Base-by-base conservation (phyloP, 352 stramenopile species). In the Phytophthora citricola region DNA sequence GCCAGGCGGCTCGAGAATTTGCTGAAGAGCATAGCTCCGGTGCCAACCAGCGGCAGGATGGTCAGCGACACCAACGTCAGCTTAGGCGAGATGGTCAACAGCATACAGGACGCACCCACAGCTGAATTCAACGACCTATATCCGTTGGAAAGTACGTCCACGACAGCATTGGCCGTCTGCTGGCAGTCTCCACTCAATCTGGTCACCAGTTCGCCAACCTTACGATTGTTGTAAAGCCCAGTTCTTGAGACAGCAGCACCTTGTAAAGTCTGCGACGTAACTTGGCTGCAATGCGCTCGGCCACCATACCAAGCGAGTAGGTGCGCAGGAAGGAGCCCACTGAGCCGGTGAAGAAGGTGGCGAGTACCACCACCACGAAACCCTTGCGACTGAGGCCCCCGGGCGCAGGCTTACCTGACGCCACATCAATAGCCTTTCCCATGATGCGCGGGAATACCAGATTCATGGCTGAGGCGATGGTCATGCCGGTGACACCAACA, bases 91-190 rank as follows among this genome's bases (percentile, higher is more conserved):
- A 97, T 93, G 9, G 79, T 85, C 10, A 97, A 63, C 52, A 97
- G 75, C 88, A 97, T 97, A 39, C 85, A 82, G 17, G 90, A 96
- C 24, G 87, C 91, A 34, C 93, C 93, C 27, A 97, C 47, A 0
- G 91, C 87, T 47, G 91, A 97, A 66, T 96, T 97, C 14, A 97
- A 70, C 43, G 87, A 96, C 22, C 91, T 81, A 71, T 94, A 93
- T 58, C 89, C 86, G 43, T 96, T 93, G 11, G 86, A 89, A 59
- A 97, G 70, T 59, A 95, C 84, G 58, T 93, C 85, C 17, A 96
- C 90, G 27, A 96, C 86, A 7, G 90, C 84, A 66, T 95, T 94
- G 38, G 91, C 90, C n/a, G 89, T 94, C 50, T 94, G 81, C 50
- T 97, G 84, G 65, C 90, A 95, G 71, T 97, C 91, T 67, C 89